These are phyloP conservation scores for Chenopodium album DNA, from an alignment of 148 eudicot genomes.

Conservation along the genomic window DNA sequence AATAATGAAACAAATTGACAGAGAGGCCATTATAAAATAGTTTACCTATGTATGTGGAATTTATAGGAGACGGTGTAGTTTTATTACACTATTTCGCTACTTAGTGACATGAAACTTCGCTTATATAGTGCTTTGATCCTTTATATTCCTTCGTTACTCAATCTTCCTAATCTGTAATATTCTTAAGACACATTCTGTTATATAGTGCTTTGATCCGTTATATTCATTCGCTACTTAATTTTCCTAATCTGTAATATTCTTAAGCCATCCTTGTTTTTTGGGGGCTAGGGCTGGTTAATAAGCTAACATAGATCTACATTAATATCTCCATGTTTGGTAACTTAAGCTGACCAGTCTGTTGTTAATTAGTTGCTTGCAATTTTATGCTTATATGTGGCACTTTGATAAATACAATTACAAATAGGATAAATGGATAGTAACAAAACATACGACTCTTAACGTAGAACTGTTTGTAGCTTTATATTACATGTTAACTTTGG, in stretches of 20 bases:
- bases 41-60: too few relatives aligned
- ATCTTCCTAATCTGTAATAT: background rate
- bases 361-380: background rate
- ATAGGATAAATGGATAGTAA: background rate
- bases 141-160: background rate
- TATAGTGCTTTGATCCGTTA: background rate
- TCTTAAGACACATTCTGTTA: background rate
- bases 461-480: background rate
- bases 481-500: background rate
- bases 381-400: background rate
- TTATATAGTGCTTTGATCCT: background rate
- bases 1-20: too few relatives aligned
- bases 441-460: background rate
- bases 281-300: background rate
- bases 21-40: too few relatives aligned
- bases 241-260: background rate
- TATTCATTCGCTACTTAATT: background rate
- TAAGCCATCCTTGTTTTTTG: background rate
- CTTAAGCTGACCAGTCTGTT: background rate
- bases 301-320: background rate
- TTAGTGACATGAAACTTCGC: too few relatives aligned
- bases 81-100: too few relatives aligned
- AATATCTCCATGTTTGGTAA: background rate
- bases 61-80: too few relatives aligned
- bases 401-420: background rate